Evolutionary conservation across 1,139 yeast species (phyloP).

Genomic region (Protomyces pachydermus): DNA sequence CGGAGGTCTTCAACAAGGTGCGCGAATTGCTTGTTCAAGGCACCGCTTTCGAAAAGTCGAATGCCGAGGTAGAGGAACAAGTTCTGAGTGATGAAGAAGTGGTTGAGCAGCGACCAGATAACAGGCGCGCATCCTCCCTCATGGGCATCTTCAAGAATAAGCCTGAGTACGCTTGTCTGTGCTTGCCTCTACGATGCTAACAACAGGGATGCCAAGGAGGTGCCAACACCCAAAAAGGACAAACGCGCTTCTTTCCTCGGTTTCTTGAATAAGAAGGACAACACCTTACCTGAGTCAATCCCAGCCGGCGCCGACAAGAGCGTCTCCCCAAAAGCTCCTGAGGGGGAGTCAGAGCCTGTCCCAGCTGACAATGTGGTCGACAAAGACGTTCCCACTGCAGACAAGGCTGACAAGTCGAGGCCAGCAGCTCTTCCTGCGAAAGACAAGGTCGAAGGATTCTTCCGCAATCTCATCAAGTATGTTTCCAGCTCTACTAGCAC

Average conservation of each 20-base stretch:
- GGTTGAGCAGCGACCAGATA: neutral
- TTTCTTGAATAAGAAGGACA: neutral
- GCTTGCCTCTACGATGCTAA: neutral
- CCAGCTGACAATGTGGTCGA: neutral
- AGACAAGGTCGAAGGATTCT: constrained; percentile 20
- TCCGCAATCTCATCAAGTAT: neutral
- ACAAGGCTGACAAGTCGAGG: neutral
- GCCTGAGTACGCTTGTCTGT: neutral
- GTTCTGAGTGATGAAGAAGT: constrained; percentile 16
- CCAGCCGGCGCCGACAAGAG: neutral
- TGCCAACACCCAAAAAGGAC: constrained; percentile 6
- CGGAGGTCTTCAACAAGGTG: neutral
- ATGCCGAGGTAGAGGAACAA: constrained; percentile 1
- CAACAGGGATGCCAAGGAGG: neutral
- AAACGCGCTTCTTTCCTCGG: constrained; percentile 3
- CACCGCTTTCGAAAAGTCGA: constrained; percentile 7
- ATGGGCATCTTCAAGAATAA: neutral
- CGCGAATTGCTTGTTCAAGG: constrained; percentile 9
- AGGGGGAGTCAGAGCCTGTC: too few species aligned
- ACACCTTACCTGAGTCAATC: neutral
- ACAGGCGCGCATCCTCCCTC: neutral
- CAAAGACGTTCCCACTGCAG: neutral
- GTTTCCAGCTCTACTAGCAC: neutral
- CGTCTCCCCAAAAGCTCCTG: too few species aligned
- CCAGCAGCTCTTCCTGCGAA: constrained; percentile 1